Percentiles rank a stretch among this genome's conserved stretches.
phyloP scores from a whole-genome alignment of 768 basidiomycete genomes.

The Lentinus tigrinus region DNA sequence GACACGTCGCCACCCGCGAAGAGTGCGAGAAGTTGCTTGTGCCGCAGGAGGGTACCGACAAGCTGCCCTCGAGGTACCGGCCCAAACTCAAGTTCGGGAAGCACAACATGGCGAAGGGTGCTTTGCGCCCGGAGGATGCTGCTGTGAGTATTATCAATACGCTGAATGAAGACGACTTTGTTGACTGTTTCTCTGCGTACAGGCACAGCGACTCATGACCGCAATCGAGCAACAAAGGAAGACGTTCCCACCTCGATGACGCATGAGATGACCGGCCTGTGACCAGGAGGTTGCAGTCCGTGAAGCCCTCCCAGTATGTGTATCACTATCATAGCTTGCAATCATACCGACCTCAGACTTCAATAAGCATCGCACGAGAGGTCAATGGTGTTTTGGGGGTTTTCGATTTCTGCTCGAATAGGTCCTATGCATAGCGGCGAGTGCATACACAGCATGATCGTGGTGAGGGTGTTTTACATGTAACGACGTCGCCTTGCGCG shows the following conservation, averaged over 20 bases:
- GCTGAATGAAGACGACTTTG: neutral
- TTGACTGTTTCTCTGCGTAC: neutral
- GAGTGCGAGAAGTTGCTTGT: constrained; percentile 68
- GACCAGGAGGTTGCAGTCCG: no score
- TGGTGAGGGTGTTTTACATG: constrained; percentile 22
- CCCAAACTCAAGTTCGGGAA: constrained; percentile 60
- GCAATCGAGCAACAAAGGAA: constrained; percentile 44
- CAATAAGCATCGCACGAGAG: neutral
- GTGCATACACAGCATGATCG: constrained; percentile 26
- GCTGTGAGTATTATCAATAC: constrained; percentile 54
- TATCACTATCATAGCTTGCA: neutral
- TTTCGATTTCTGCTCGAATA: constrained; percentile 27
- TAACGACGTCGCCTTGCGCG: constrained; percentile 20
- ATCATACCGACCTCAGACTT: neutral
- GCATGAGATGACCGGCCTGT: neutral
- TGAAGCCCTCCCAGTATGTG: no score
- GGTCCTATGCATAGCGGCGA: constrained; percentile 26
- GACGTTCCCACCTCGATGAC: constrained; percentile 11
- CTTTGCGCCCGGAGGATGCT: constrained; percentile 77
- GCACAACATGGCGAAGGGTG: constrained; percentile 89
- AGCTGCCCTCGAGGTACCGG: constrained; percentile 33
- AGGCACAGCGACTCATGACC: constrained; percentile 73
- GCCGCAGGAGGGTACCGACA: constrained; percentile 28
- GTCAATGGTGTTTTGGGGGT: constrained; percentile 24
- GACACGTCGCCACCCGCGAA: constrained; percentile 67